Percentiles rank a stretch among this genome's conserved stretches.
Evolutionary conservation across 2,329 filamentous ascomycete species (phyloP).

Genomic region (Leptographium flavum): DNA sequence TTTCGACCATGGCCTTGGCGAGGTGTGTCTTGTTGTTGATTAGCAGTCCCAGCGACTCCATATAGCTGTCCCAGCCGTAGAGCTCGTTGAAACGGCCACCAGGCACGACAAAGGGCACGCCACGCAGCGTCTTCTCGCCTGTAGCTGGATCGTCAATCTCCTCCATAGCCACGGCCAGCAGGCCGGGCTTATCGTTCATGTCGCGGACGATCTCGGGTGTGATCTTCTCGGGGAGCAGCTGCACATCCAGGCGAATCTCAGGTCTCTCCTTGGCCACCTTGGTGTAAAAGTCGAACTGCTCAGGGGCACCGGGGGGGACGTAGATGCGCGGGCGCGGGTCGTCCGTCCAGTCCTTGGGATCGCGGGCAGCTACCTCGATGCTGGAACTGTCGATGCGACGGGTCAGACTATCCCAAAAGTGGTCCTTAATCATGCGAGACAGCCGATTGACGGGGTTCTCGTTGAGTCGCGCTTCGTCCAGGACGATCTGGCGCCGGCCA

Average conservation of each 20-base stretch:
- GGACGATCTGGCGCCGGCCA: constrained; percentile 74
- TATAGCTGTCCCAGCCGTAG: constrained; percentile 98
- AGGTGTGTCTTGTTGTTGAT: constrained; percentile 74
- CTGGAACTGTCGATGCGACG: constrained; percentile 78
- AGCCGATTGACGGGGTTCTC: constrained; percentile 90
- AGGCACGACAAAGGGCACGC: constrained; percentile 91
- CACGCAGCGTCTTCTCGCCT: constrained; percentile 56
- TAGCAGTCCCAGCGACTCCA: constrained; percentile 84
- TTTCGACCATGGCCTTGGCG: constrained; percentile 85
- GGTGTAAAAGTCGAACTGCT: constrained; percentile 81
- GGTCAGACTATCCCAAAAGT: constrained; percentile 88
- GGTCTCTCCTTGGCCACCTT: constrained; percentile 65
- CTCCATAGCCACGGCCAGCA: constrained; percentile 83
- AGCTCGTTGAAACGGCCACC: constrained; percentile 96
- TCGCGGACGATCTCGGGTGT: constrained; percentile 70
- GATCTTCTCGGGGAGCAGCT: constrained; percentile 60
- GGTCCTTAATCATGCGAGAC: constrained; percentile 70
- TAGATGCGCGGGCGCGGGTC: constrained; percentile 88
- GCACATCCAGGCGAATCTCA: constrained; percentile 77
- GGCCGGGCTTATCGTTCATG: constrained; percentile 74
- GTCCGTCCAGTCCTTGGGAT: constrained; percentile 91
- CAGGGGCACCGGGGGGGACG: constrained; percentile 67
- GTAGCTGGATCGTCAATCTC: constrained; percentile 53
- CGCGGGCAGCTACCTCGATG: constrained; percentile 72
- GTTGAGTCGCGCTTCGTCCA: constrained; percentile 82